Evolutionary conservation across 1,284 basidiomycete genomes (phyloP), one percentile per base, ranked within the genome.

Genomic region (Phylloboletellus chloephorus): DNA sequence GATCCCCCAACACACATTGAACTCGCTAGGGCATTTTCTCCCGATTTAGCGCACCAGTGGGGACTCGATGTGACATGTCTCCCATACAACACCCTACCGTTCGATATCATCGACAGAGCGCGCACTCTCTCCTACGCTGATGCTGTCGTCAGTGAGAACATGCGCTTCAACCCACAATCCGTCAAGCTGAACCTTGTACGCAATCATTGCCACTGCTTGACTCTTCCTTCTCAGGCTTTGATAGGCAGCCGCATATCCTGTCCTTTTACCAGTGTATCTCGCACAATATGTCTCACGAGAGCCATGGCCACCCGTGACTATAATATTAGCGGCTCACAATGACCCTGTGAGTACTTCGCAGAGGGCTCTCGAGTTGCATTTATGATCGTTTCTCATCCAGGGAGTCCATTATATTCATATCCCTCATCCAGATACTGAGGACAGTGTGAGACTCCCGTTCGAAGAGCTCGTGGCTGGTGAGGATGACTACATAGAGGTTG

Each of bases 241-340:
- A 43, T 43, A 70, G 68, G 49, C 64, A 1, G 66, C 69, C 10
- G 65, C 65, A 24, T 70, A 68, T 43, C 69, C 69, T 2, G 54
- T 73, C 32, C 62, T 72, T 29, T 48, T 72, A 1, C 69, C 69
- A 9, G 53, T 67, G 3, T 72, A 71, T 43, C 48, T 72, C 7
- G 49, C 54, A 11, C 61, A 66, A 32, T 73, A 49, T 45, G 31
- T 42, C 35, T 53, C 43, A 11, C 46, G 34, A 31, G 51, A 46
- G 15, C 52, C 56, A 22, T 63, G 60, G 51, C 60, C 60, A 3
- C 52, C 59, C 2, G 40, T 60, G 23, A 67, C 66, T 2, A 44
- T 66, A 3, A 51, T 67, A 30, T 38, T 64, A n/a, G 53, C 67
- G 7, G 67, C 67, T 17, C 51, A 57, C 16, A 20, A 42, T 13